Base-by-base conservation (phyloP, 768 basidiomycete genomes). In the Pleurotus citrinopileatus region DNA sequence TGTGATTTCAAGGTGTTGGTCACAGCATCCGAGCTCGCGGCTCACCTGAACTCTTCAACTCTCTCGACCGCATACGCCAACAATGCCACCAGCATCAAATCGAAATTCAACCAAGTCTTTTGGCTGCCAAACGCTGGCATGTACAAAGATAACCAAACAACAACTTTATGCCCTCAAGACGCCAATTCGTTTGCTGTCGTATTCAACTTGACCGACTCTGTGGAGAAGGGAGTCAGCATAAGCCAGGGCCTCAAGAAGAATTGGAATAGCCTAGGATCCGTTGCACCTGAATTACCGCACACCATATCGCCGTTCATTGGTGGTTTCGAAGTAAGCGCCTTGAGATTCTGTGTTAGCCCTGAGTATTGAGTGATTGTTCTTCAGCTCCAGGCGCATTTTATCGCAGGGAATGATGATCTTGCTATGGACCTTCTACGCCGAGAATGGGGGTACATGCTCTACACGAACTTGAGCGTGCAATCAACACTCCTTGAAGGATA, bases 361-460 rank as follows among this genome's bases (percentile, higher is more conserved):
- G 19, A 36, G 42, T 26, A 50, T 25, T 34, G 2, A 15, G 3
- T 3, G 45, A 29, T 29, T 7, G 5, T 7, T 8, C 17, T 26
- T 7, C 48, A 83, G 82, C 66, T 83, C 0, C 80, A 81, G 70
- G 81, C 81, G 2, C 82, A 84, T 55, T 84, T 83, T 54, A 74
- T 70, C 10, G 70, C 78, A 2, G 80, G 77, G 0, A 76, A 83
- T 53, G 78, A 79, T 32, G 71, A 62, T 0, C 68, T 74, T 2
- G 82, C 82, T 0, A 69, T 84, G 61, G 80, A 82, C 52, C 69
- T 84, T 2, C 67, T 83, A 10, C 69, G 72, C 9, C 65, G 79
- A 13, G 78, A 78, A 28, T 84, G 82, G 82, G 82, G 82, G 2
- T 84, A 81, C 65, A 82, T 83, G 67, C 67, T 84, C 2, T 75